Base-by-base conservation (phyloP, 1,284 basidiomycete genomes). In the Fomitopsis pinicola region DNA sequence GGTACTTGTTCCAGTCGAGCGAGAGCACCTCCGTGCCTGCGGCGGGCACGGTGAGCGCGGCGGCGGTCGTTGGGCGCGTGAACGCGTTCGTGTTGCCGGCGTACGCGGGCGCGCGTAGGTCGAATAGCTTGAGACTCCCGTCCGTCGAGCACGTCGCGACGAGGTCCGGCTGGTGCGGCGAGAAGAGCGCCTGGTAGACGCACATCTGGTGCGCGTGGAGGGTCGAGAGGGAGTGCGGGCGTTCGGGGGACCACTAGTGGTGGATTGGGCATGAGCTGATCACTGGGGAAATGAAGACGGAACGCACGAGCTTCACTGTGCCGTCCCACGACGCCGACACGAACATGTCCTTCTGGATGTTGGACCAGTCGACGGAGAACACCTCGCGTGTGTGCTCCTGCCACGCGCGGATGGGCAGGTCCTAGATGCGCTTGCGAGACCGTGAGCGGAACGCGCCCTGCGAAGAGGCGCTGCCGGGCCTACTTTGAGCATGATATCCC, bases 341-440 rank as follows among this genome's bases (percentile, higher is more conserved):
- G 74, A 99, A 98, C 1, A 86, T 82, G 63, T 94, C 89, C 74
- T 99, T 99, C 68, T 92, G 88, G 62, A 97, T 76, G 74, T 98
- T 98, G 65, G 92, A 96, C 97, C 97, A 99, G 74, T 99, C 94
- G 12, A 98, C 85, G n/a, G 91, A 91, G 77, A 94, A 96, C 6
- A 95, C 93, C 72, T 99, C 97, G 50, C 90, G 85, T 6, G 87
- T 84, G 73, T 99, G 97, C 75, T 98, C 97, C 66, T 93, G 88
- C 96, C 96, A 99, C 57, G 87, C 87, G 61, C 88, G 86, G 61
- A 98, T 91, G 0, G 97, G 97, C 63, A 90, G 84, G 69, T 95
- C 89, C 91, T 95, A 80, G 30, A 68, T 50, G 66, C 58, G 65
- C 72, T 76, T 73, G 71, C 67, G 61, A 64, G 64, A 62, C 66